Evolutionary conservation across 2,329 filamentous ascomycete species (phyloP).

Genomic region (Bipolaris oryzae): DNA sequence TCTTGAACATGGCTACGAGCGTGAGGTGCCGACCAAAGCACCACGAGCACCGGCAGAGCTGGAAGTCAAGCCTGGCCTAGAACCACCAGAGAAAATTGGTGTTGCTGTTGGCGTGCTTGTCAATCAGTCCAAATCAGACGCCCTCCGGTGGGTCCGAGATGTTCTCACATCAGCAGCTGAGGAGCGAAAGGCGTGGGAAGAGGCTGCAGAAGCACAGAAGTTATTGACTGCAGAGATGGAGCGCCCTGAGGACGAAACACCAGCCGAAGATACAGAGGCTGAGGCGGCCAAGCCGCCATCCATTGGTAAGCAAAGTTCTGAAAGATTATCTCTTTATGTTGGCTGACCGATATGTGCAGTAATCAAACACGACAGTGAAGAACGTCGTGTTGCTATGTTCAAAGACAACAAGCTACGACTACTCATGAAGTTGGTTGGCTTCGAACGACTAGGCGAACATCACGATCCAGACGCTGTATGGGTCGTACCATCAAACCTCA

Average conservation of each 20-base stretch:
- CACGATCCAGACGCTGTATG: conserved; percentile 79
- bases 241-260: conserved; percentile 24
- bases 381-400: conserved; percentile 76
- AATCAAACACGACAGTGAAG: conserved; percentile 65
- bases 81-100: conserved; percentile 70
- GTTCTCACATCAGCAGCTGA: conserved; percentile 70
- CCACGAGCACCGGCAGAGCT: conserved; percentile 78
- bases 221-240: conserved; percentile 43
- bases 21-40: conserved; percentile 69
- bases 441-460: conserved; percentile 68
- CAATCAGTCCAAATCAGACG: conserved; percentile 76
- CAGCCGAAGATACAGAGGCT: conserved; percentile 45
- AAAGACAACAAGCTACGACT: conserved; percentile 88
- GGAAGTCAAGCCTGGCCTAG: conserved; percentile 76
- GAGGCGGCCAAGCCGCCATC: conserved; percentile 49
- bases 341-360: conserved; percentile 24
- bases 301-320: conserved; percentile 47
- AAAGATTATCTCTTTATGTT: conserved; percentile 21
- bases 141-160: conserved; percentile 81
- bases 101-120: conserved; percentile 81
- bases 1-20: conserved; percentile 88
- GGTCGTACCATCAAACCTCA: conserved; percentile 72
- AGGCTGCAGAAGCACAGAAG: conserved; percentile 67
- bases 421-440: conserved; percentile 76
- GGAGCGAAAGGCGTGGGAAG: conserved; percentile 79